These are phyloP conservation scores for Phytophthora pini DNA, from an alignment of 352 stramenopile genomes.

Conservation along the genomic window DNA sequence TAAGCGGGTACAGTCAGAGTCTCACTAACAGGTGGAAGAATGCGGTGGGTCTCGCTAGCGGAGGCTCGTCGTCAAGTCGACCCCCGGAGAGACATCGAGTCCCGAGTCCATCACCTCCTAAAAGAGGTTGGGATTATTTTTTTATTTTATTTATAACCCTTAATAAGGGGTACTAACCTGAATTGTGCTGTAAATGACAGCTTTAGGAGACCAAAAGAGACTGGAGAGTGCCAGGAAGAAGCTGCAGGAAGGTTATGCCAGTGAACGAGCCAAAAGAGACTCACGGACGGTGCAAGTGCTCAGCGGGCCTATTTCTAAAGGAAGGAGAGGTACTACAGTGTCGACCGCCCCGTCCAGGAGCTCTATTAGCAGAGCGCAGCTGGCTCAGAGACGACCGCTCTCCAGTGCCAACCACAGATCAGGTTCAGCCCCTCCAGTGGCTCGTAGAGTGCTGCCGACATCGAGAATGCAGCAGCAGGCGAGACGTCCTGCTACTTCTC, in stretches of 20 bases:
- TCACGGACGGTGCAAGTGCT: constrained; percentile 81
- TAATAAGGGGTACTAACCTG: too few relatives aligned
- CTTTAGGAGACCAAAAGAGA: constrained; percentile 47
- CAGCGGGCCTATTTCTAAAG: constrained; percentile 58
- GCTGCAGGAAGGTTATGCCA: constrained; percentile 80
- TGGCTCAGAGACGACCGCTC: constrained; percentile 44
- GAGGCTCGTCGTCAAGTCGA: constrained; percentile 10
- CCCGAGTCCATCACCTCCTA: constrained; percentile 36
- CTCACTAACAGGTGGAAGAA: constrained; percentile 87
- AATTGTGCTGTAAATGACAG: constrained; percentile 5
- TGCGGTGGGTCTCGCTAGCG: constrained; percentile 57
- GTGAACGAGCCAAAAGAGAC: constrained; percentile 71
- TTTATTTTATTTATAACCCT: too few relatives aligned
- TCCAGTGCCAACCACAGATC: constrained; percentile 23
- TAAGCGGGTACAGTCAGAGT: constrained; percentile 80
- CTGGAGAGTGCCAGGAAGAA: constrained; percentile 77
- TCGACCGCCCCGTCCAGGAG: constrained; percentile 66
- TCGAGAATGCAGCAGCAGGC: constrained; percentile 26
- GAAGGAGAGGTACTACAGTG: constrained; percentile 63
- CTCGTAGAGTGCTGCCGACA: constrained; percentile 34
- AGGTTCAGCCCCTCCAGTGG: constrained; percentile 34
- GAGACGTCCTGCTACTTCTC: constrained; percentile 24
- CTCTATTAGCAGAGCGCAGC: constrained; percentile 48
- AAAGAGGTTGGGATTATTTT: constrained; percentile 27
- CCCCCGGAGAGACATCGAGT: constrained; percentile 14